Evolutionary conservation across 2,329 filamentous ascomycete genomes (phyloP).

Genomic region (Fusarium continuum): DNA sequence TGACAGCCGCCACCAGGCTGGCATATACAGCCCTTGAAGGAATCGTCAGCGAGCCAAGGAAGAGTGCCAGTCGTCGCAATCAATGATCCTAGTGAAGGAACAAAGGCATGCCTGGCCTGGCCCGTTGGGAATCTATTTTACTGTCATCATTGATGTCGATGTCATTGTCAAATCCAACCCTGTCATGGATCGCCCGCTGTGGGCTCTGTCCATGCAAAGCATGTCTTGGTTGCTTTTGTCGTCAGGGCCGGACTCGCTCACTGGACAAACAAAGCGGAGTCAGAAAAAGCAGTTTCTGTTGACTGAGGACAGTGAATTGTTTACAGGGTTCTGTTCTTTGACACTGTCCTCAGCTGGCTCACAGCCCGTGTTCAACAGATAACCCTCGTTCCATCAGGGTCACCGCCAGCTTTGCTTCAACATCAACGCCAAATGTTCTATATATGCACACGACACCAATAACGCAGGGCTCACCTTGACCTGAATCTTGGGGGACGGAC

Average conservation of each 20-base stretch:
- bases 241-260: constrained; percentile 14
- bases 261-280: constrained; percentile 1
- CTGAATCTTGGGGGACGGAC: constrained; percentile 40
- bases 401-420: constrained; percentile 6
- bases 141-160: constrained; percentile 2
- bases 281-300: background rate
- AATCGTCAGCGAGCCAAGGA: constrained; percentile 29
- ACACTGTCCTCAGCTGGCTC: background rate
- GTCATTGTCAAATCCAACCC: constrained; percentile 24
- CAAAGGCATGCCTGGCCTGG: constrained; percentile 10
- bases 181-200: constrained; percentile 26
- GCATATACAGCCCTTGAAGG: constrained; percentile 1
- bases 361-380: background rate
- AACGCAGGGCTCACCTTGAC: constrained; percentile 12
- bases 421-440: background rate
- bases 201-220: constrained; percentile 32
- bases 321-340: constrained; percentile 1
- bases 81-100: constrained; percentile 12
- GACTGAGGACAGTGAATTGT: background rate
- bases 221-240: constrained; percentile 34
- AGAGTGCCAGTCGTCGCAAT: constrained; percentile 28
- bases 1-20: constrained; percentile 10
- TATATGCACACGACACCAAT: background rate
- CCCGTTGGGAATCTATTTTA: background rate
- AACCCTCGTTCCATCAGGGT: constrained; percentile 3